phyloP scores from a whole-genome alignment of 2,329 filamentous ascomycete species.

The Sclerotinia minor region DNA sequence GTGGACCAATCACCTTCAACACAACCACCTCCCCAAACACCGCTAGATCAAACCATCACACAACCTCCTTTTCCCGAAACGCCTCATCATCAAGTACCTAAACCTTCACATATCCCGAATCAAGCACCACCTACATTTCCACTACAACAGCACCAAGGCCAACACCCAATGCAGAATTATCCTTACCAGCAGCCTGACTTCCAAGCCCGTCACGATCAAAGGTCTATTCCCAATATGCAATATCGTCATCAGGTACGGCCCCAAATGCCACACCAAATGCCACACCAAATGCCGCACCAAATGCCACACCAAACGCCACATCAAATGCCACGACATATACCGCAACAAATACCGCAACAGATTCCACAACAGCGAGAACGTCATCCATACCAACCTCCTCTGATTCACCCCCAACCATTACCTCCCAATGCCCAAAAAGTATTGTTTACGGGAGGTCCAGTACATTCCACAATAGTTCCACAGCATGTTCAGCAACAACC shows the following conservation, averaged over 20 bases:
- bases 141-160: conserved; percentile 40
- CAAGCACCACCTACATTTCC: conserved; percentile 53
- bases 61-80: conserved; percentile 55
- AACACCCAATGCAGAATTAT: conserved; percentile 27
- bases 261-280: conserved; percentile 18
- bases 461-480: conserved; percentile 40
- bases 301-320: conserved; percentile 2
- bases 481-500: conserved; percentile 37
- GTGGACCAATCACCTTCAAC: conserved; percentile 26
- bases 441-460: conserved; percentile 47
- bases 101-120: conserved; percentile 49
- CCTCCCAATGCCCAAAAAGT: conserved; percentile 58
- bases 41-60: conserved; percentile 54
- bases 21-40: conserved; percentile 49
- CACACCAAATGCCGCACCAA: background rate
- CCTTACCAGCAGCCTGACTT: conserved; percentile 35
- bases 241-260: conserved; percentile 19
- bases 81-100: conserved; percentile 58
- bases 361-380: conserved; percentile 33
- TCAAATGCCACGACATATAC: conserved; percentile 26
- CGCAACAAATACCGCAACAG: conserved; percentile 25
- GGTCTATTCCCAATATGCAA: background rate
- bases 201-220: conserved; percentile 25
- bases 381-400: conserved; percentile 39
- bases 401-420: conserved; percentile 43